Percentiles rank a stretch among this genome's conserved stretches.
Evolutionary conservation across 129 eudicot species (phyloP).

Genomic region (Chrysanthemum lavandulifolium): DNA sequence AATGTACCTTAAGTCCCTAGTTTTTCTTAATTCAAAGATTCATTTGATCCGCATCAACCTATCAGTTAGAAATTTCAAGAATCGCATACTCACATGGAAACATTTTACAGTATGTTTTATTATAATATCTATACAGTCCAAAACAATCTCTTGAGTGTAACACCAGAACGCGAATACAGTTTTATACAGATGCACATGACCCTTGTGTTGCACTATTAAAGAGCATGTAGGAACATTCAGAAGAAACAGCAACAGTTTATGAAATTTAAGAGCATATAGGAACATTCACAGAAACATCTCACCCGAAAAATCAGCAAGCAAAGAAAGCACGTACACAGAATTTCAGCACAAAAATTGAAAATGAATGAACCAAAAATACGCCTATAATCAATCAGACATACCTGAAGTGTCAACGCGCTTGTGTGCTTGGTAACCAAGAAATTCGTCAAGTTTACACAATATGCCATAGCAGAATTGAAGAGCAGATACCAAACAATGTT

Average conservation of each 20-base stretch:
- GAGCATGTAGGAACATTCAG: too few relatives aligned
- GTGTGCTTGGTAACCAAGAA: conserved; percentile 53
- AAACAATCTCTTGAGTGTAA: too few relatives aligned
- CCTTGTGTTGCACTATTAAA: too few relatives aligned
- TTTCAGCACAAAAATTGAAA: not conserved
- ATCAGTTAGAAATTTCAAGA: not conserved
- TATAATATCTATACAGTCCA: too few relatives aligned
- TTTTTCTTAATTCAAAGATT: not conserved
- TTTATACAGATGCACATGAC: too few relatives aligned
- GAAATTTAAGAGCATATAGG: not conserved
- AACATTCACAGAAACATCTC: too few relatives aligned
- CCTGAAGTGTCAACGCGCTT: conserved; percentile 51
- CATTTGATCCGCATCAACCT: not conserved
- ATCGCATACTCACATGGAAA: not conserved
- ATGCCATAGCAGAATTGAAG: conserved; percentile 39
- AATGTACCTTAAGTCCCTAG: not conserved
- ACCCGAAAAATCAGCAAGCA: too few relatives aligned
- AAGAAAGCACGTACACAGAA: not conserved
- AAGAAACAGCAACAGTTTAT: not conserved
- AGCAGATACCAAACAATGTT: conserved; percentile 33
- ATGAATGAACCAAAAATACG: not conserved
- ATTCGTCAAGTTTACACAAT: conserved; percentile 42
- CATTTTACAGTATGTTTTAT: not conserved
- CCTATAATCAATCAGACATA: not conserved
- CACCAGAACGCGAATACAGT: too few relatives aligned